phyloP scores from a whole-genome alignment of 768 basidiomycete genomes.

The Chalciporus pseudorubinellus region DNA sequence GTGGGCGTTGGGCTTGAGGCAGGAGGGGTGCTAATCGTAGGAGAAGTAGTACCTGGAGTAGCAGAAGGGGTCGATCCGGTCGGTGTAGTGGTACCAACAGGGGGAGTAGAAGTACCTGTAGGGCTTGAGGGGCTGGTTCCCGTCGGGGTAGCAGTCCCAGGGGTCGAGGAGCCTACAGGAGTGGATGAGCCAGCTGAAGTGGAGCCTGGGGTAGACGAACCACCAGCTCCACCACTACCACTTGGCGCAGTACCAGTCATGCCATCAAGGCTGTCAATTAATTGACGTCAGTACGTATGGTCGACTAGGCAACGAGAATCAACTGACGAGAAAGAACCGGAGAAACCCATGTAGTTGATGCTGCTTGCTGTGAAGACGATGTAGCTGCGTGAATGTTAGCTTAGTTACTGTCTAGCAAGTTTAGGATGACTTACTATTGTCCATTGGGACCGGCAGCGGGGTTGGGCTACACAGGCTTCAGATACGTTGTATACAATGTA shows the following conservation, averaged over 20 bases:
- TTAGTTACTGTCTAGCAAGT: neutral
- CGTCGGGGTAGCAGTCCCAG: slow-evolving; percentile 4
- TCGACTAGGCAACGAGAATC: neutral
- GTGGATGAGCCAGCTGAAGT: slow-evolving; percentile 9
- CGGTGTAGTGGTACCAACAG: slow-evolving; percentile 3
- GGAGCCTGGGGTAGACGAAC: slow-evolving; percentile 16
- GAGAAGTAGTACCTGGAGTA: neutral
- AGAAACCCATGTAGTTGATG: slow-evolving; percentile 41
- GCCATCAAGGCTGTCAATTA: slow-evolving; percentile 40
- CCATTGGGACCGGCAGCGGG: slow-evolving; percentile 53
- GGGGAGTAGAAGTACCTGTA: slow-evolving; percentile 18
- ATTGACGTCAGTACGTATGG: slow-evolving; percentile 1
- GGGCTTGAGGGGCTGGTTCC: neutral
- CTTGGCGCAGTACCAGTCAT: slow-evolving; percentile 46
- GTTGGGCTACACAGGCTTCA: slow-evolving; percentile 42
- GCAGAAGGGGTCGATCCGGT: slow-evolving; percentile 10
- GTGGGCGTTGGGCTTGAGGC: slow-evolving; percentile 39
- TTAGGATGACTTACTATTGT: slow-evolving; percentile 46
- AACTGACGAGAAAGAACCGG: slow-evolving; percentile 56
- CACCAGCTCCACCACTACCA: slow-evolving; percentile 5
- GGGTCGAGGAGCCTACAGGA: slow-evolving; percentile 14
- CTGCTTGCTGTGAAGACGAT: slow-evolving; percentile 50
- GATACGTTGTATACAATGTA: neutral
- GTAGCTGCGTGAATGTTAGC: slow-evolving; percentile 44
- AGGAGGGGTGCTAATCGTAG: neutral